Conservation (phyloP, 495 filamentous ascomycete species). For the Oidiodendron maius region DNA sequence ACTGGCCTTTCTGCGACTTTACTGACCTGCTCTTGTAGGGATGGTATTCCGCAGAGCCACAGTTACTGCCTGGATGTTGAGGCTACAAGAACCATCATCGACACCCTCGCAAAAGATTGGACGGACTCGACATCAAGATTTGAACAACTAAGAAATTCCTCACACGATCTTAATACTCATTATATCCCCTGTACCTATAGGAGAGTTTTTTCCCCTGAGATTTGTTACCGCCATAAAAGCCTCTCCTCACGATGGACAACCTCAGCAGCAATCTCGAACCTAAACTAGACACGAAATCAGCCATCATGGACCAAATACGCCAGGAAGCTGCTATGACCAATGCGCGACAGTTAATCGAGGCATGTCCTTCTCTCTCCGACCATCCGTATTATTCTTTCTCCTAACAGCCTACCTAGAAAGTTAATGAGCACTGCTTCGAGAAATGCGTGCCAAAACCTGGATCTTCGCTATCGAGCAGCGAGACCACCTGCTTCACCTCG, state of each 20-base stretch:
- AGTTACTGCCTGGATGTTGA: constrained; percentile 9
- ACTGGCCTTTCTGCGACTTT: constrained; percentile 19
- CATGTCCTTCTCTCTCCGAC: constrained; percentile 29
- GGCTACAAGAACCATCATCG: no score
- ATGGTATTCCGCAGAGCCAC: not conserved
- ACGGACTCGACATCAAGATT: not conserved
- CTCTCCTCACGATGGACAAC: constrained; percentile 21
- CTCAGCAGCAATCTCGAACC: constrained; percentile 24
- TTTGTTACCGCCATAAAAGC: not conserved
- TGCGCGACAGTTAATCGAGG: constrained; percentile 67
- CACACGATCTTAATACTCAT: constrained; percentile 4
- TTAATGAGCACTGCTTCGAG: constrained; percentile 96
- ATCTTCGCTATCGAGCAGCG: constrained; percentile 66
- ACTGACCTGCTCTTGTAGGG: not conserved
- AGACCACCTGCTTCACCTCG: constrained; percentile 66
- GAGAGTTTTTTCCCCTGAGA: no score
- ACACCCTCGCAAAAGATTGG: no score
- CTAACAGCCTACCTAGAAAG: constrained; percentile 54
- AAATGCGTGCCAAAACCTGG: constrained; percentile 86
- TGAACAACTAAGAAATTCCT: constrained; percentile 6
- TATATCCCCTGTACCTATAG: not conserved
- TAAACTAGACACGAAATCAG: constrained; percentile 52
- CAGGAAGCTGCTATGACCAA: constrained; percentile 71
- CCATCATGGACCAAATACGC: constrained; percentile 68
- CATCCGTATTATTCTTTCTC: not conserved